Evolutionary conservation across 352 stramenopile species (phyloP).

Genomic region (Globisporangium cederbergense): DNA sequence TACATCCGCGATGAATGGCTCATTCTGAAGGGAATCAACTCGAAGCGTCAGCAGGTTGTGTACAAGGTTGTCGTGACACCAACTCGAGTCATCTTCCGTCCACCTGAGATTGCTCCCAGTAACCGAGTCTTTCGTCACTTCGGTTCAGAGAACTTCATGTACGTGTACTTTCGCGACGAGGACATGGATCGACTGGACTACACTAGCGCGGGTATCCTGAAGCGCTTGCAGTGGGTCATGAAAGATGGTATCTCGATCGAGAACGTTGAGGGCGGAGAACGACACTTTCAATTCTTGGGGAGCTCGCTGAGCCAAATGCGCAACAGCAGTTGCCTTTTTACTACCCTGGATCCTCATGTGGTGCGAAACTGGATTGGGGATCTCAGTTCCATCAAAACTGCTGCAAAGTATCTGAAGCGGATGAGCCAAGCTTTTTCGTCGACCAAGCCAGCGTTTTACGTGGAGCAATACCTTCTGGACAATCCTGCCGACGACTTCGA

Average conservation of each 20-base stretch:
- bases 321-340: slow-evolving; percentile 74
- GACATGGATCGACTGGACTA: slow-evolving; percentile 73
- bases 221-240: slow-evolving; percentile 39
- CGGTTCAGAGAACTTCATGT: slow-evolving; percentile 72
- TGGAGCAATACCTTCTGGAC: slow-evolving; percentile 42
- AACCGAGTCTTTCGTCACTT: slow-evolving; percentile 77
- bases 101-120: slow-evolving; percentile 37
- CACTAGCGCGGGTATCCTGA: slow-evolving; percentile 29
- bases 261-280: slow-evolving; percentile 16
- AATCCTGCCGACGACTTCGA: slow-evolving; percentile 45
- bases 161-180: slow-evolving; percentile 82
- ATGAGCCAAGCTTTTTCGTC: slow-evolving; percentile 74
- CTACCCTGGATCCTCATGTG: slow-evolving; percentile 40
- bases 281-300: slow-evolving; percentile 56
- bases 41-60: slow-evolving; percentile 22
- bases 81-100: slow-evolving; percentile 60
- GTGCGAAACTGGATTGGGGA: slow-evolving; percentile 64
- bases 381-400: slow-evolving; percentile 41
- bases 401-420: slow-evolving; percentile 76
- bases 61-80: slow-evolving; percentile 69
- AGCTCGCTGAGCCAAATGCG: slow-evolving; percentile 74
- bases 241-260: slow-evolving; percentile 36
- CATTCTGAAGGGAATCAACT: slow-evolving; percentile 21
- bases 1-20: slow-evolving; percentile 33
- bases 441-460: slow-evolving; percentile 44